Conservation (phyloP, 345 rosid genomes). For the Schrenkiella parvula region DNA sequence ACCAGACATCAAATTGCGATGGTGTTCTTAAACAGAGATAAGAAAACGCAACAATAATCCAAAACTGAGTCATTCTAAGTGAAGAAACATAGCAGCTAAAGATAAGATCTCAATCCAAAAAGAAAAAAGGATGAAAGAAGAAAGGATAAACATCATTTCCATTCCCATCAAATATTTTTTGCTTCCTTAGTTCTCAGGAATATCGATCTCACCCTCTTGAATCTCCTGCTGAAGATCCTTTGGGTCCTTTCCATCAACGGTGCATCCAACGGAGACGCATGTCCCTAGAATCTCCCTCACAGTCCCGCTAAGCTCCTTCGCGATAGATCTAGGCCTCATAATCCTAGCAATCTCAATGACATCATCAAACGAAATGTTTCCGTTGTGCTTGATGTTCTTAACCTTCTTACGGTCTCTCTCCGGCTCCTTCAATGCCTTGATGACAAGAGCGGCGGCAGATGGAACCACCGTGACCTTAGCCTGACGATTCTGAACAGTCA, state of each 20-base stretch:
- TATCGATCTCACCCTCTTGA: conserved; percentile 40
- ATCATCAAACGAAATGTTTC: conserved; percentile 37
- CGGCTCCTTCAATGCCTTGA: conserved; percentile 49
- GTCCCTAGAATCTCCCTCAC: conserved; percentile 43
- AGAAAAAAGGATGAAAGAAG: background rate
- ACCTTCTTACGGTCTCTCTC: conserved; percentile 39
- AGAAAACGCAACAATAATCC: conserved; percentile 12
- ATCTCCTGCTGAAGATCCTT: conserved; percentile 43
- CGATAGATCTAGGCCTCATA: conserved; percentile 37
- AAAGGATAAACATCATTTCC: background rate
- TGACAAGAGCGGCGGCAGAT: conserved; percentile 53
- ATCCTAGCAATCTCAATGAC: conserved; percentile 37
- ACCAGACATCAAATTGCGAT: background rate
- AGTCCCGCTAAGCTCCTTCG: conserved; percentile 39
- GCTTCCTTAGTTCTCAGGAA: conserved; percentile 25
- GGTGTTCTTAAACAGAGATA: background rate
- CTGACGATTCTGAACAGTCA: conserved; percentile 58
- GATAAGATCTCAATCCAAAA: background rate
- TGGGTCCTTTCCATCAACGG: conserved; percentile 67
- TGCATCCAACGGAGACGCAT: conserved; percentile 40
- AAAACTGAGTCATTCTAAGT: conserved; percentile 32
- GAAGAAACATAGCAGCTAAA: conserved; percentile 13
- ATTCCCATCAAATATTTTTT: background rate
- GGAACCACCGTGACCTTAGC: conserved; percentile 57
- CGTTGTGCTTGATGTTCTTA: conserved; percentile 37